Evolutionary conservation across 768 basidiomycete genomes (phyloP), one percentile per base, ranked within the genome.

Genomic region (Rubroboletus pulcherrimus): DNA sequence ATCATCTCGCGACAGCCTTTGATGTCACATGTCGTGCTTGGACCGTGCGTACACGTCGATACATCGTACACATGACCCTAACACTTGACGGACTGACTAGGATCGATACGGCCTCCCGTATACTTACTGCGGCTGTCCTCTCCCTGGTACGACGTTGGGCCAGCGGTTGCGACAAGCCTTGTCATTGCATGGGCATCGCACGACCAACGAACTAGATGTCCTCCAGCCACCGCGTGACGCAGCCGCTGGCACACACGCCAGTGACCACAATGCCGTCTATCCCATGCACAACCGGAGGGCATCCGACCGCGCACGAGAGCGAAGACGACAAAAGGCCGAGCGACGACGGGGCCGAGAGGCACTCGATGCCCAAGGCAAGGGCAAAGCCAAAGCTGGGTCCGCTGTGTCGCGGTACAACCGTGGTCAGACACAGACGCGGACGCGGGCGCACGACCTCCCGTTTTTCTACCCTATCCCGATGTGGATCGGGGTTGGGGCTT

Each of bases 81-180:
- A 47, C 12, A 3, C 5, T 47, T n/a, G n/a, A 14, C 2, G 40
- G 58, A 60, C 21, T 11, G 19, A 8, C 40, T 38, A 80, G 75
- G 64, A 71, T 19, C 78, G 80, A 11, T 86, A 80, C 64, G 69
- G 71, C 5, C 66, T 82, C 6, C 75, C 76, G 5, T 87, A 86
- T 67, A 79, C 74, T 7, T 73, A 81, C 59, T 86, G 85, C 53
- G 83, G 83, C 0, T 85, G 84, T 58, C 79, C 81, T 2, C 70
- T 75, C 5, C 78, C 80, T 0, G 79, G 59, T 3, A 40, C 38
- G 75, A 78, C 74, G 9, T 71, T 83, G 17, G 76, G 76, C 2
- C 74, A 79, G 58, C 71, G 70, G n/a, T 66, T 83, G 35, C 64
- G 70, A 6, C 72, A 73, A 4, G 56, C 70, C 6, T 31, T 62